A percentile compares a stretch with the other conserved stretches of the same genome.
phyloP scores from a whole-genome alignment of 2,329 filamentous ascomycete genomes.

The Talaromyces sp. region DNA sequence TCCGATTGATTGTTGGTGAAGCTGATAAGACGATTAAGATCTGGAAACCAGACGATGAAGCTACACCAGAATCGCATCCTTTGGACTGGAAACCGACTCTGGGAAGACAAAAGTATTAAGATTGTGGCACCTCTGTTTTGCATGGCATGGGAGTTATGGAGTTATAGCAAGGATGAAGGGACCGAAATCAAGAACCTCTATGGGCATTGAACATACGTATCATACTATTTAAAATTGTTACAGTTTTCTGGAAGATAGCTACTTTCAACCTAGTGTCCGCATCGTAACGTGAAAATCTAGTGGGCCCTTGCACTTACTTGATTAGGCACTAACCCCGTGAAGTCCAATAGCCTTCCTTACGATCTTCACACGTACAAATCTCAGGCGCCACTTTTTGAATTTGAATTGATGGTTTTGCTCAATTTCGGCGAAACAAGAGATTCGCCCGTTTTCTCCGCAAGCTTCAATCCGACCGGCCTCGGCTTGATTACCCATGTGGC shows the following conservation, averaged over 20 bases:
- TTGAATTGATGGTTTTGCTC: not conserved
- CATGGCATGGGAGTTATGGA: constrained; percentile 31
- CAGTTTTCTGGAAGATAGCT: not conserved
- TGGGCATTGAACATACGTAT: too few species aligned
- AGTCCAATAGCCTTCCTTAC: not conserved
- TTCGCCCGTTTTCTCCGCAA: not conserved
- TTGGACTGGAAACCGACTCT: constrained; percentile 86
- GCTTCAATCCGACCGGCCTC: not conserved
- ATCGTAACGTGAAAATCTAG: not conserved
- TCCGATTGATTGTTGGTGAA: constrained; percentile 89
- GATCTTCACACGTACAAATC: not conserved
- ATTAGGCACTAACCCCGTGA: not conserved
- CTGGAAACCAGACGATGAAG: constrained; percentile 90
- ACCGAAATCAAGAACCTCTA: not conserved
- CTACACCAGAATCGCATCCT: constrained; percentile 87
- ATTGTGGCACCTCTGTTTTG: constrained; percentile 19
- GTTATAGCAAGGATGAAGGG: not conserved
- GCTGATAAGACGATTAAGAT: constrained; percentile 98
- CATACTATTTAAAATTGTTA: not conserved
- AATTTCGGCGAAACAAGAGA: not conserved
- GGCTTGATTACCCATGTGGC: too few species aligned
- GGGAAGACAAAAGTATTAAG: constrained; percentile 69
- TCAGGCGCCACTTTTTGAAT: not conserved
- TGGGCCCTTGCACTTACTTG: not conserved
- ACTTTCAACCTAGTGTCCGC: not conserved